Evolutionary conservation across 495 filamentous ascomycete species (phyloP).

Genomic region (Hypoxylon perforatum): DNA sequence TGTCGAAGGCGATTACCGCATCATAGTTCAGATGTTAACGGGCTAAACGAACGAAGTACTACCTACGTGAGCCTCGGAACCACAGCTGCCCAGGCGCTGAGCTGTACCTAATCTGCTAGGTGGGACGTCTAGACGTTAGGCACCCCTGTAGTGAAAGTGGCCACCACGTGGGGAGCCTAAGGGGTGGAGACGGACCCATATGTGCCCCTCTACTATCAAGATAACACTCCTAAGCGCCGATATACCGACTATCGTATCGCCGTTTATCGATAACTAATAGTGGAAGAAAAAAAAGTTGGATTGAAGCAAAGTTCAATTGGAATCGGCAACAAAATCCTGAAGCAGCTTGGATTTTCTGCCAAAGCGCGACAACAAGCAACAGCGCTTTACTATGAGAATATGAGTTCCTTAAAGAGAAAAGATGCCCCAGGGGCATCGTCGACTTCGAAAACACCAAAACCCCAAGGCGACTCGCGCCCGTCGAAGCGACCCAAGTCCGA

Average conservation of each 20-base stretch:
- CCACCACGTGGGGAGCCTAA: too few relatives aligned
- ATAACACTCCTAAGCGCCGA: neutral
- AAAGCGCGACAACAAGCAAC: neutral
- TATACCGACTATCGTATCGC: slow-evolving; percentile 6
- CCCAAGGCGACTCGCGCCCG: slow-evolving; percentile 48
- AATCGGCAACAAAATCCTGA: slow-evolving; percentile 12
- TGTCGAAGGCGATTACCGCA: slow-evolving; percentile 3
- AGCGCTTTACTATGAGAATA: slow-evolving; percentile 35
- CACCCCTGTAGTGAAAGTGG: slow-evolving; percentile 13
- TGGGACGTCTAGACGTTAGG: slow-evolving; percentile 5
- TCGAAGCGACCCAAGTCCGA: slow-evolving; percentile 58
- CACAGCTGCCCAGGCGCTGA: slow-evolving; percentile 18
- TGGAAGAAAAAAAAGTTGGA: slow-evolving; percentile 40
- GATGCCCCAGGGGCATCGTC: slow-evolving; percentile 56
- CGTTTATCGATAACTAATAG: slow-evolving; percentile 36
- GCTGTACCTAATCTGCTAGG: neutral
- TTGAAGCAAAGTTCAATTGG: slow-evolving; percentile 16
- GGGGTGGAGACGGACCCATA: too few relatives aligned
- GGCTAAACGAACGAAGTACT: neutral
- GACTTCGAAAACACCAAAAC: slow-evolving; percentile 49
- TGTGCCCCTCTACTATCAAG: too few relatives aligned
- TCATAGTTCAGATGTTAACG: slow-evolving; percentile 1
- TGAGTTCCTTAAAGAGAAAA: slow-evolving; percentile 61
- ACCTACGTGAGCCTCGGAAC: slow-evolving; percentile 27
- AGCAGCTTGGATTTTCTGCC: neutral